Conservation (phyloP, 2,329 filamentous ascomycete genomes). For the Fusarium euwallaceae region DNA sequence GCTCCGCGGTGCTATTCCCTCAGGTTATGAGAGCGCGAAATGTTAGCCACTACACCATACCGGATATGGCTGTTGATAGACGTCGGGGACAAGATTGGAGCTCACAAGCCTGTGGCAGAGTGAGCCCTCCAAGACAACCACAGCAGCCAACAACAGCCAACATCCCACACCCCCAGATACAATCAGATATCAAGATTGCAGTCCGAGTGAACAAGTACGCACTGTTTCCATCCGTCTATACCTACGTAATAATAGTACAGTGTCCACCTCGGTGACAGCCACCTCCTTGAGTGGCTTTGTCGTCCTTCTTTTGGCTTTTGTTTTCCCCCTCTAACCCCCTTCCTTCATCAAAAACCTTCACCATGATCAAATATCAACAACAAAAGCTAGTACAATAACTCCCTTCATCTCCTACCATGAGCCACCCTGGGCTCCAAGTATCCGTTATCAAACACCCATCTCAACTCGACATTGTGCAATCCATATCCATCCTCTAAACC, state of each 20-base stretch:
- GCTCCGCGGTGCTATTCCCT: not conserved
- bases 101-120: not conserved
- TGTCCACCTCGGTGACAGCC: slow-evolving; percentile 17
- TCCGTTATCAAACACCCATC: slow-evolving; percentile 44
- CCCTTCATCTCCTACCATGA: slow-evolving; percentile 29
- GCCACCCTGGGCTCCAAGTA: slow-evolving; percentile 23
- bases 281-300: slow-evolving; percentile 12
- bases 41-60: slow-evolving; percentile 53
- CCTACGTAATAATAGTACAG: slow-evolving; percentile 44
- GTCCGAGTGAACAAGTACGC: slow-evolving; percentile 15
- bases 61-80: not conserved
- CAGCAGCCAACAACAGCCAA: not conserved
- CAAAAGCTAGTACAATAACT: slow-evolving; percentile 35
- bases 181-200: not conserved
- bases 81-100: not conserved
- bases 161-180: not conserved
- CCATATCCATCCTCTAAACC: slow-evolving; percentile 46
- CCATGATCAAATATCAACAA: slow-evolving; percentile 22
- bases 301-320: slow-evolving; percentile 38
- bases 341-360: slow-evolving; percentile 22
- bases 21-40: slow-evolving; percentile 49
- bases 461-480: slow-evolving; percentile 14
- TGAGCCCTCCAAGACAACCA: not conserved
- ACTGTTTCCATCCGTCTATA: slow-evolving; percentile 44
- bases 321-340: slow-evolving; percentile 41